These are phyloP conservation scores for Penicillium turbatum DNA, from an alignment of 495 filamentous ascomycete species.

Conservation along the genomic window DNA sequence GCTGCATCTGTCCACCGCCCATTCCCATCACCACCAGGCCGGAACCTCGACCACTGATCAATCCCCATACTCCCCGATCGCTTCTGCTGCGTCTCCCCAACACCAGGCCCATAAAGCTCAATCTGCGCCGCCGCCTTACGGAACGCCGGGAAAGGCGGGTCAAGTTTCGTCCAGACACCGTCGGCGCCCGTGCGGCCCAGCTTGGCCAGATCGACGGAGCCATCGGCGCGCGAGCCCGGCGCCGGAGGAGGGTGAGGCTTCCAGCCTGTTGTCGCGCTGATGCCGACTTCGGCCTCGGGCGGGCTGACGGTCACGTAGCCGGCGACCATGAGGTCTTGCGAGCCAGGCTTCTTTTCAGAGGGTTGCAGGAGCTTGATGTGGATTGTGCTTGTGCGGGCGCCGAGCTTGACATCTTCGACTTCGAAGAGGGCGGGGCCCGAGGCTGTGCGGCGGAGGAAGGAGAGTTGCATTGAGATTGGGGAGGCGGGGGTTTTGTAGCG, in stretches of 20 bases:
- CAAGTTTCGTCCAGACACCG: conserved; percentile 28
- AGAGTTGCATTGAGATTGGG: conserved; percentile 59
- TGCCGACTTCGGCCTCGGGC: conserved; percentile 53
- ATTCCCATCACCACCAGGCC: conserved; percentile 29
- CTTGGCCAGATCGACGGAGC: conserved; percentile 21
- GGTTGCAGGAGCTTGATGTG: conserved; percentile 60
- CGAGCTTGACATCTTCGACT: conserved; percentile 69
- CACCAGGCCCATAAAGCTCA: conserved; percentile 52
- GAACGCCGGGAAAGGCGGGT: conserved; percentile 43
- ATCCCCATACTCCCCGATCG: conserved; percentile 33
- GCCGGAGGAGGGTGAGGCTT: conserved; percentile 43
- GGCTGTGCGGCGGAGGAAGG: conserved; percentile 67
- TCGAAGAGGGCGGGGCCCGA: conserved; percentile 58
- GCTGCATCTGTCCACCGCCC: conserved; percentile 52
- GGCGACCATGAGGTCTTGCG: conserved; percentile 53
- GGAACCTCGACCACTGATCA: conserved; percentile 65
- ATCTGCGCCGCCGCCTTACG: conserved; percentile 52
- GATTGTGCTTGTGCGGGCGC: conserved; percentile 62
- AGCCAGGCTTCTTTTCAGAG: conserved; percentile 19
- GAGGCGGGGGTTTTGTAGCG: conserved; percentile 58
- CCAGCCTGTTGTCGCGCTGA: conserved; percentile 53
- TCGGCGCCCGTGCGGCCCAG: conserved; percentile 38
- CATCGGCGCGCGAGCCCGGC: conserved; percentile 25
- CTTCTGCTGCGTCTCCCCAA: conserved; percentile 27
- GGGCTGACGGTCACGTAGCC: conserved; percentile 68